These are phyloP conservation scores for Suaeda aralocaspica DNA, from an alignment of 148 eudicot species.

Conservation along the genomic window DNA sequence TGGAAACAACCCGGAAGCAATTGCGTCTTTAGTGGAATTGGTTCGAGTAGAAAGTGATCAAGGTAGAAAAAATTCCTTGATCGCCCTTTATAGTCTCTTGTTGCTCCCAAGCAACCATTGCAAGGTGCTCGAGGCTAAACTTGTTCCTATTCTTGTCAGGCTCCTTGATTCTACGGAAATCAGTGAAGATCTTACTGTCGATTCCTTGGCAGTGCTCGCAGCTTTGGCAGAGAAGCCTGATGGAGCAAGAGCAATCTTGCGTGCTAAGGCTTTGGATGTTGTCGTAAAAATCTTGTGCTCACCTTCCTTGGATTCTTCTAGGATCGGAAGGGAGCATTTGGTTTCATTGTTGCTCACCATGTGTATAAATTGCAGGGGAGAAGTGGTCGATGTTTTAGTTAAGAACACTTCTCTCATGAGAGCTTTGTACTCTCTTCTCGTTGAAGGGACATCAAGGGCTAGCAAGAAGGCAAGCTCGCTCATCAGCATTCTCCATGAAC, in stretches of 20 bases:
- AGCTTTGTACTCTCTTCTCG: constrained; percentile 48
- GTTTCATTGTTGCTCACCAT: constrained; percentile 57
- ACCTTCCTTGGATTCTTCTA: constrained; percentile 28
- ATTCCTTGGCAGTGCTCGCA: constrained; percentile 61
- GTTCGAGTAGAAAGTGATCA: constrained; percentile 45
- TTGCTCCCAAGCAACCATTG: constrained; percentile 50
- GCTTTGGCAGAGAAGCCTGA: constrained; percentile 56
- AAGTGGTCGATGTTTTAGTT: constrained; percentile 71
- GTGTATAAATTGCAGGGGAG: constrained; percentile 53
- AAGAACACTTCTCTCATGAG: constrained; percentile 63
- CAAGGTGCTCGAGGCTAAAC: constrained; percentile 47
- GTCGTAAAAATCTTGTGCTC: constrained; percentile 42
- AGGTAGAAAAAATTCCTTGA: constrained; percentile 63
- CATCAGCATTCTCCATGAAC: constrained; percentile 58
- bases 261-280: constrained; percentile 33
- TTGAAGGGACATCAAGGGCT: constrained; percentile 51
- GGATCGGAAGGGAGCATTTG: constrained; percentile 54
- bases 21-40: constrained; percentile 55
- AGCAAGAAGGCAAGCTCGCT: constrained; percentile 67
- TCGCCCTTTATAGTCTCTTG: constrained; percentile 58
- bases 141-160: constrained; percentile 48
- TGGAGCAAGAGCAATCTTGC: constrained; percentile 52
- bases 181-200: constrained; percentile 48
- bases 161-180: constrained; percentile 36
- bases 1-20: constrained; percentile 46